phyloP scores from a whole-genome alignment of 2,329 filamentous ascomycete species.

The Colletotrichum somersetense region DNA sequence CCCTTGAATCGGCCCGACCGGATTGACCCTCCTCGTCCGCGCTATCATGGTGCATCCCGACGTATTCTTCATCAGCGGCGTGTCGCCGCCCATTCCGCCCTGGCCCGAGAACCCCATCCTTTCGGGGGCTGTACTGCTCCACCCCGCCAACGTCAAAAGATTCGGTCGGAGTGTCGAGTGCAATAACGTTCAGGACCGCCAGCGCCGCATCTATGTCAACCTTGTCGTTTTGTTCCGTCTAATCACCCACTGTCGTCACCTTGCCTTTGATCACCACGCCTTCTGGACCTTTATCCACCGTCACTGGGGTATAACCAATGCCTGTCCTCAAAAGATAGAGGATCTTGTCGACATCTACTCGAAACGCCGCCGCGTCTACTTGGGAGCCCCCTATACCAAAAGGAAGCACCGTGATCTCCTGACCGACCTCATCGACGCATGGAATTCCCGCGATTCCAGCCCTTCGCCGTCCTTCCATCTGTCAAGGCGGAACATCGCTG shows the following conservation, averaged over 20 bases:
- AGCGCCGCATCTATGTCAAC: constrained; percentile 22
- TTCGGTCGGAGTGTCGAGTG: neutral
- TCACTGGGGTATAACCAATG: neutral
- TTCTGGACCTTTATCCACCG: constrained; percentile 24
- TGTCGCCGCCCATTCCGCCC: constrained; percentile 13
- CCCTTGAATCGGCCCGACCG: neutral
- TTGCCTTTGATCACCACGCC: constrained; percentile 18
- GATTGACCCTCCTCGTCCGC: neutral
- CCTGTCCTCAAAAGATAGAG: neutral
- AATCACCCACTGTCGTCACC: constrained; percentile 12
- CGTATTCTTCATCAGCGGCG: constrained; percentile 20
- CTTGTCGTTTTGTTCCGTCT: constrained; percentile 35
- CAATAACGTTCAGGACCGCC: constrained; percentile 1
- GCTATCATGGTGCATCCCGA: neutral
- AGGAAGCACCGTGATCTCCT: constrained; percentile 11
- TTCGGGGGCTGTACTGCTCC: constrained; percentile 13
- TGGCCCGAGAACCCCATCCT: neutral
- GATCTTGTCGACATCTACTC: constrained; percentile 13
- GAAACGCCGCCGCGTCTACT: constrained; percentile 19
- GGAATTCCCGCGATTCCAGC: constrained; percentile 5
- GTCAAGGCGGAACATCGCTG: neutral
- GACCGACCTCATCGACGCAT: constrained; percentile 34
- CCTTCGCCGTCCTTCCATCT: neutral
- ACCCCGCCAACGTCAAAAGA: constrained; percentile 6
- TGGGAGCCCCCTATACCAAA: neutral